Conservation (phyloP, 768 basidiomycete genomes). For the Sarcodon sp. region DNA sequence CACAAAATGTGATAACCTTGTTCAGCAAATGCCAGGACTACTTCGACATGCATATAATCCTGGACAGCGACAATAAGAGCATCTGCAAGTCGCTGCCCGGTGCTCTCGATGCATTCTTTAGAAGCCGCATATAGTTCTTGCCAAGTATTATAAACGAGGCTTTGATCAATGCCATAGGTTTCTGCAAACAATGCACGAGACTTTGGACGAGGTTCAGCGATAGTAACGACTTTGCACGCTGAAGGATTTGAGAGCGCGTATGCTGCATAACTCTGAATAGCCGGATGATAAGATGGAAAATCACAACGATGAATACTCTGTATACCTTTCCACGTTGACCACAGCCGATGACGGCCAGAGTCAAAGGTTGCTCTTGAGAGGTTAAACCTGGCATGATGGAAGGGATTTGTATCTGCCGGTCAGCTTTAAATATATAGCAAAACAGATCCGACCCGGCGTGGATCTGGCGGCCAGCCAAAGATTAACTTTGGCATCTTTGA, state of each 20-base stretch:
- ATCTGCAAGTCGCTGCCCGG: constrained; percentile 67
- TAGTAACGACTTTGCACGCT: constrained; percentile 66
- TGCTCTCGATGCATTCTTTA: constrained; percentile 44
- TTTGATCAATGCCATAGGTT: constrained; percentile 45
- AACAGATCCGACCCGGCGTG: too few species aligned
- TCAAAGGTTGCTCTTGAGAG: constrained; percentile 29
- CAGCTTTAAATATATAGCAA: too few species aligned
- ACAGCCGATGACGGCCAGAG: constrained; percentile 69
- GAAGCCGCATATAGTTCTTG: constrained; percentile 59
- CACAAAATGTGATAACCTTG: constrained; percentile 86
- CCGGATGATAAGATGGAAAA: not conserved
- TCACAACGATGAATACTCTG: not conserved
- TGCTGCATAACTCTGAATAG: constrained; percentile 40
- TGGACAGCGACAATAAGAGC: constrained; percentile 75
- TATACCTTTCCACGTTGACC: constrained; percentile 71
- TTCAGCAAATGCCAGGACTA: constrained; percentile 58
- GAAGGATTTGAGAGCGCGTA: constrained; percentile 52
- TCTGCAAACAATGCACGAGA: constrained; percentile 47
- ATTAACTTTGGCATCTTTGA: too few species aligned
- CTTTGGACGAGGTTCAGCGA: constrained; percentile 70
- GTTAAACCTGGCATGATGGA: too few species aligned
- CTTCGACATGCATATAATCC: constrained; percentile 67
- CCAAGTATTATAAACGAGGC: constrained; percentile 63
- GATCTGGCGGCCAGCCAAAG: too few species aligned
- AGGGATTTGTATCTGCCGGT: too few species aligned